phyloP scores from a whole-genome alignment of 495 filamentous ascomycete genomes.

The Monascus purpureus region DNA sequence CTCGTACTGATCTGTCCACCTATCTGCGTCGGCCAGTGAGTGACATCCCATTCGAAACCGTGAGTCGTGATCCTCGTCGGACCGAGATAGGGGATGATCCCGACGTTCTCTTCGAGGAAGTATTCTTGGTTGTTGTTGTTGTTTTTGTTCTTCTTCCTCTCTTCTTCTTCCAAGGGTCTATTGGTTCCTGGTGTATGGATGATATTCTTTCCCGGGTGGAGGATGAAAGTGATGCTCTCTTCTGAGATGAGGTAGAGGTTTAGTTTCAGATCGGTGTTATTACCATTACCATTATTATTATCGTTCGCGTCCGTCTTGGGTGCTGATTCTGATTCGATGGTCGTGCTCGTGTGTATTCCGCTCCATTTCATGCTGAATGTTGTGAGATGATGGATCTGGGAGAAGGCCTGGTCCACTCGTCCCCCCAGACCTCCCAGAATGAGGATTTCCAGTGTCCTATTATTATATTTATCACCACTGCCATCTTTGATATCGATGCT shows the following conservation, averaged over 20 bases:
- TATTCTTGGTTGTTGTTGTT: background rate
- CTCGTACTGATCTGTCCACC: conserved; percentile 83
- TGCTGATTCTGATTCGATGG: too few species aligned
- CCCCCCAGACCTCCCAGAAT: conserved; percentile 77
- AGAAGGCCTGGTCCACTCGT: conserved; percentile 82
- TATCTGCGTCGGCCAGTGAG: conserved; percentile 65
- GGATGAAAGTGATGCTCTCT: conserved; percentile 66
- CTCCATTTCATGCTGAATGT: conserved; percentile 14
- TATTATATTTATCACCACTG: too few species aligned
- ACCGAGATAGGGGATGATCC: conserved; percentile 70
- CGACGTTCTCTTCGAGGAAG: conserved; percentile 51
- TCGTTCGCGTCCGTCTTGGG: too few species aligned
- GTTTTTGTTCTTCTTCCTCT: background rate
- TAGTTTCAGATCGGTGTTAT: conserved; percentile 6
- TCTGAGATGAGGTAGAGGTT: conserved; percentile 61
- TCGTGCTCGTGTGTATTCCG: conserved; percentile 17
- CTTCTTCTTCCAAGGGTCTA: conserved; percentile 7
- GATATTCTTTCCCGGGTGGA: conserved; percentile 50
- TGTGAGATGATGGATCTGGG: conserved; percentile 69
- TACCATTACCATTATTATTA: too few species aligned
- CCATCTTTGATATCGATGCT: too few species aligned
- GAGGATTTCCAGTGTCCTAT: conserved; percentile 47
- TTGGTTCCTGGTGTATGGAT: conserved; percentile 46
- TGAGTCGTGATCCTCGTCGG: conserved; percentile 57
- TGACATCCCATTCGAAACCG: conserved; percentile 84